Base-by-base conservation (phyloP, 2,329 filamentous ascomycete species). In the Emmonsia crescens region DNA sequence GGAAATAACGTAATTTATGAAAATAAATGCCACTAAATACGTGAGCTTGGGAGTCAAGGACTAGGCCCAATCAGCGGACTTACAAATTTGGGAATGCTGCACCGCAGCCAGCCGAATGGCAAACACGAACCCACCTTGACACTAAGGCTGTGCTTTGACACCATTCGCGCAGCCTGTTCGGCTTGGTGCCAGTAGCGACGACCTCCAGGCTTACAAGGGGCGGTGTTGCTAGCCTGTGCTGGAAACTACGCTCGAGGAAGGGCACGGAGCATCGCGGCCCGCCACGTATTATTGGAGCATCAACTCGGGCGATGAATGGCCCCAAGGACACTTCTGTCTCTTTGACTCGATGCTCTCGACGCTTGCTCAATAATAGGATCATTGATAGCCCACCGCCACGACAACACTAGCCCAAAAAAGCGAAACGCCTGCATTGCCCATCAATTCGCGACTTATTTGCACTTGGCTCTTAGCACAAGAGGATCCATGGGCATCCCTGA, bases 171-270 rank as follows among this genome's bases (percentile, higher is more conserved):
- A 55, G 29, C 51, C 48, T 29, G 48, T n/a, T n/a, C n/a, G n/a
- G n/a, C n/a, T n/a, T n/a, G n/a, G n/a, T n/a, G n/a, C n/a, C 51
- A 19, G n/a, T 29, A 33, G 8, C 27, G 5, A 29, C 27, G n/a
- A 16, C 27, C 5, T 29, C 12, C 21, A 52, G 16, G 27, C 8
- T 10, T n/a, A 24, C 52, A 55, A 51, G 29, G 57, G 57, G 57
- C 44, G 40, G 57, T 59, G 57, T 59, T 31, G 44, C 29, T 36
- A 59, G 57, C 44, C 27, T 49, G 57, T 59, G 57, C 57, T 59
- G 57, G 33, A 59, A 59, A 49, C 57, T 59, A 59, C 57, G 57
- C 57, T 49, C 31, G 24, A 46, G 27, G 9, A 42, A 16, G 54
- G 49, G 31, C 49, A 57, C 21, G 21, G 54, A 42, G 36, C 33